Evolutionary conservation across 1,284 basidiomycete species (phyloP).

Genomic region (Fereydounia khargensis): DNA sequence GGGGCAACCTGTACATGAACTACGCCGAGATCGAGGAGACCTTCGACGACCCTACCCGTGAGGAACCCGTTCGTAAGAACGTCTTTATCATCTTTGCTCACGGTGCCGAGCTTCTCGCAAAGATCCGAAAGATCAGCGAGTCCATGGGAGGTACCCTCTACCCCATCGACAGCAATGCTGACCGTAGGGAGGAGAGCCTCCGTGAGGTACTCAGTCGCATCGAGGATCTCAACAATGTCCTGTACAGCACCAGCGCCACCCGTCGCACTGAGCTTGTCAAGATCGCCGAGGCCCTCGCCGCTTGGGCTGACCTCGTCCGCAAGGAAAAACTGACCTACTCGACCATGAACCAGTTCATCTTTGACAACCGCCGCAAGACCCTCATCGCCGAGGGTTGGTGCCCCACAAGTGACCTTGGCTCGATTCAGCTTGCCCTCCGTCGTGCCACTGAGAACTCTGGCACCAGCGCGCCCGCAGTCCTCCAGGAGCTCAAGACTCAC

Average conservation of each 20-base stretch:
- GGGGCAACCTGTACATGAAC: constrained; percentile 99
- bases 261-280: constrained; percentile 80
- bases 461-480: constrained; percentile 83
- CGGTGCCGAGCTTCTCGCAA: constrained; percentile 84
- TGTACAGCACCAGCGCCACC: constrained; percentile 65
- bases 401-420: constrained; percentile 82
- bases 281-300: constrained; percentile 79
- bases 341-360: constrained; percentile 68
- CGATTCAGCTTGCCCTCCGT: constrained; percentile 82
- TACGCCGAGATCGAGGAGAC: constrained; percentile 88
- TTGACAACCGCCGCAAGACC: constrained; percentile 88
- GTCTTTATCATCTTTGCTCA: constrained; percentile 99
- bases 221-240: constrained; percentile 85
- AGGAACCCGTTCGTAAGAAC: constrained; percentile 68
- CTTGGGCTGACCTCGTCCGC: constrained; percentile 89
- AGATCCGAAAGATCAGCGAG: constrained; percentile 97
- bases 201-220: constrained; percentile 83
- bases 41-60: constrained; percentile 78
- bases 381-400: constrained; percentile 98
- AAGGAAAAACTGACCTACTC: constrained; percentile 88
- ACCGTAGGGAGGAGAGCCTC: constrained; percentile 85
- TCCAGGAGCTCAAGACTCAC: constrained; percentile 84
- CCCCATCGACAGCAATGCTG: constrained; percentile 89
- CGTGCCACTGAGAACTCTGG: constrained; percentile 95
- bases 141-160: constrained; percentile 97